These are phyloP conservation scores for Medicago arabica DNA, from an alignment of 306 rosid genomes.

Conservation along the genomic window DNA sequence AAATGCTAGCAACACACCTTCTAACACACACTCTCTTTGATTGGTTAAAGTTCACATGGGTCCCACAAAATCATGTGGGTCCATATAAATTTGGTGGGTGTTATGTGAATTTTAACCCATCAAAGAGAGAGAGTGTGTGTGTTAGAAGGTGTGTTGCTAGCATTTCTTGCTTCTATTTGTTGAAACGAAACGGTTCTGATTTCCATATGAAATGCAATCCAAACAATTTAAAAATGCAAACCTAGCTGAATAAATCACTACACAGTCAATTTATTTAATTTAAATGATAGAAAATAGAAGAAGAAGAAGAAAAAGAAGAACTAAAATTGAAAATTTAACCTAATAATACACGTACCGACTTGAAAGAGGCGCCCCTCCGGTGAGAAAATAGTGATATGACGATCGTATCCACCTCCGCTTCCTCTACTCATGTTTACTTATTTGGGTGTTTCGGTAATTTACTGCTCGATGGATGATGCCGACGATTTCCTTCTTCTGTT, in stretches of 20 bases:
- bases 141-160: too few relatives aligned
- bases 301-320: background rate
- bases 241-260: slow-evolving; percentile 12
- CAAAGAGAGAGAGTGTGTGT: too few relatives aligned
- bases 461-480: background rate
- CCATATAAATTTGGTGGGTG: too few relatives aligned
- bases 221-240: background rate
- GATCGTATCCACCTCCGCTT: slow-evolving; percentile 98
- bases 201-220: background rate
- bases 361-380: slow-evolving; percentile 98
- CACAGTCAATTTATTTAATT: background rate
- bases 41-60: too few relatives aligned
- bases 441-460: background rate
- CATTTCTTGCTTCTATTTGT: too few relatives aligned
- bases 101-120: too few relatives aligned
- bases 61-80: too few relatives aligned
- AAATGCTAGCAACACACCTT: too few relatives aligned
- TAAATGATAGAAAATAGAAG: background rate
- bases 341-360: slow-evolving; percentile 52
- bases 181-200: background rate
- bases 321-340: background rate
- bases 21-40: too few relatives aligned
- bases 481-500: too few relatives aligned
- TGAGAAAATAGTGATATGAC: slow-evolving; percentile 97
- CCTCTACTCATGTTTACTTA: slow-evolving; percentile 69